phyloP scores from a whole-genome alignment of 768 basidiomycete genomes.

The Galerina marginata region DNA sequence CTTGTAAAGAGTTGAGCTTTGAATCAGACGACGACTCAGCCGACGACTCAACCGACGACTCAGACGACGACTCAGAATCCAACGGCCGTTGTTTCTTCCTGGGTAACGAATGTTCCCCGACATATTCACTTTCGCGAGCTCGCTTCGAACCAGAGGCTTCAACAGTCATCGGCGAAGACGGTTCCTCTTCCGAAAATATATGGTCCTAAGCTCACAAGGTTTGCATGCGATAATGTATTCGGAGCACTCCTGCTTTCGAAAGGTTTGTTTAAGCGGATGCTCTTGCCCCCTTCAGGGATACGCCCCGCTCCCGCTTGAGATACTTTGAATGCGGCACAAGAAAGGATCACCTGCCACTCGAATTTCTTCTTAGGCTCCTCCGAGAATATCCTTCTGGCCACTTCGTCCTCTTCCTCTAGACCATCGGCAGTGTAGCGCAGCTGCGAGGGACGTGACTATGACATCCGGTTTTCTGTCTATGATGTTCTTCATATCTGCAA shows the following conservation, averaged over 20 bases:
- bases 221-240: background rate
- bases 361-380: too few relatives aligned
- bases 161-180: background rate
- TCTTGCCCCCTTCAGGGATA: too few relatives aligned
- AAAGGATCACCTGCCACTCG: too few relatives aligned
- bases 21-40: background rate
- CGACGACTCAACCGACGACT: too few relatives aligned
- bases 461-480: background rate
- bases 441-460: background rate
- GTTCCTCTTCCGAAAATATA: background rate
- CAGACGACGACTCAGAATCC: background rate
- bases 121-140: background rate
- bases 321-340: too few relatives aligned
- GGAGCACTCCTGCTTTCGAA: background rate
- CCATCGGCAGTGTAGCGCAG: background rate
- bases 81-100: background rate
- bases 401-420: too few relatives aligned
- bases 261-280: background rate
- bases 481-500: background rate
- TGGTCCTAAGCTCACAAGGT: background rate
- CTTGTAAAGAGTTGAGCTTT: background rate
- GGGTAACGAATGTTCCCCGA: background rate
- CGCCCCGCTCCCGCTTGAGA: too few relatives aligned
- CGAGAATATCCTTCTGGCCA: too few relatives aligned
- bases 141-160: background rate